These are phyloP conservation scores for Ziziphus jujuba DNA, from an alignment of 306 rosid genomes.

Conservation along the genomic window DNA sequence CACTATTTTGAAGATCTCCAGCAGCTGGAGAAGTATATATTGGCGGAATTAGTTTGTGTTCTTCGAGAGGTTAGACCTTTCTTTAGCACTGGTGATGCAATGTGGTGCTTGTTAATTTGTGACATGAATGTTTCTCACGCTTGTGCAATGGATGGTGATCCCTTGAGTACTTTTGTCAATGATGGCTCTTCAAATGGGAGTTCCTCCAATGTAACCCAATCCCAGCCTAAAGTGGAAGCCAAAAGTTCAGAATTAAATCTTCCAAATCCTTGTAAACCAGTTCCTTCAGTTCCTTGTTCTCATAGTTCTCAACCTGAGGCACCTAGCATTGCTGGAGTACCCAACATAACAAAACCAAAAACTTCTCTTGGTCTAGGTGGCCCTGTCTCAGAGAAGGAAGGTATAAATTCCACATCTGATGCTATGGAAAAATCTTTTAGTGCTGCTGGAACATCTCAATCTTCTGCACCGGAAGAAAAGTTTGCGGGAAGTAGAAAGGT, in stretches of 20 bases:
- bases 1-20: constrained; percentile 72
- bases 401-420: constrained; percentile 37
- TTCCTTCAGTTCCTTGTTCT: constrained; percentile 35
- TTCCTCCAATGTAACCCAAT: constrained; percentile 42
- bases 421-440: constrained; percentile 44
- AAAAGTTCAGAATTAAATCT: constrained; percentile 53
- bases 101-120: constrained; percentile 87
- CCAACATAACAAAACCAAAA: constrained; percentile 36
- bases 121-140: constrained; percentile 92
- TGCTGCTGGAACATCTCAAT: constrained; percentile 48
- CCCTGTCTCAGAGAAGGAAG: constrained; percentile 44
- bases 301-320: constrained; percentile 52
- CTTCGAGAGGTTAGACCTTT: constrained; percentile 85
- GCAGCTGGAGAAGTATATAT: constrained; percentile 80
- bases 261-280: constrained; percentile 49
- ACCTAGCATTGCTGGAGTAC: constrained; percentile 34
- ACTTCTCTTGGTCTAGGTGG: constrained; percentile 39
- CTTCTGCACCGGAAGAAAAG: constrained; percentile 57
- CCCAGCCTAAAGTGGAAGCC: constrained; percentile 46
- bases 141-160: constrained; percentile 73
- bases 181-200: constrained; percentile 40
- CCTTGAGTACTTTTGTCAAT: constrained; percentile 39
- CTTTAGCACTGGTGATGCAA: constrained; percentile 89
- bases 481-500: constrained; percentile 50
- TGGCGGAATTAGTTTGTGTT: constrained; percentile 89